Evolutionary conservation across 805 yeast genomes (phyloP), one percentile per base, ranked within the genome.

Genomic region (Metahyphopichia silvanorum): DNA sequence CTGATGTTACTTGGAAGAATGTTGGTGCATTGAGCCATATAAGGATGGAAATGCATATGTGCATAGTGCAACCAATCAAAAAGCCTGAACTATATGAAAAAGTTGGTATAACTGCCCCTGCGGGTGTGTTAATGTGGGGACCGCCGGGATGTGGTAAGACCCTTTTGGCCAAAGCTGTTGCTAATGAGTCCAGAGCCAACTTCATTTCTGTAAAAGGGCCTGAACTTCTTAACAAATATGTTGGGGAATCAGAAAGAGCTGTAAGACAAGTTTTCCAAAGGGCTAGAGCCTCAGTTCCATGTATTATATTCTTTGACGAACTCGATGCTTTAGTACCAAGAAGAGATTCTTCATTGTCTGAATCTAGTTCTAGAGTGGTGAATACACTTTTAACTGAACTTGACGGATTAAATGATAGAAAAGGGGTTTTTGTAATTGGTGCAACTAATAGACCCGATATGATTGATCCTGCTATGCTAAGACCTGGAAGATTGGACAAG

Each of bases 111-210:
- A 78, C 87, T 34, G 96, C 97, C 0, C 98, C 98, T 2, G 88
- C 96, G 0, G 98, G 98, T 36, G 98, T 93, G 1, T 63, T 93
- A 16, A 74, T 93, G 70, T 93, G 98, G 98, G 98, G 98, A 0
- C 98, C 98, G 2, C 98, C 98, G 3, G 98, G 98, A 22, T 93
- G 98, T 65, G 98, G 98, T 72, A 93, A 93, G 55, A 93, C 98
- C 0, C 68, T 93, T 31, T 67, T 93, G 18, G 98, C 98, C 1
- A 93, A 93, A 51, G 98, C 98, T 2, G 98, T 93, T 3, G 98
- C 98, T 8, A 91, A 91, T 55, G 98, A 93, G 59, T 87, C 96
- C 0, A 74, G 94, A 33, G 98, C 98, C 9, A 93, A 93, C 55
- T 93, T 93, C 59, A 93, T 93, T 23, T 85, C 96, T 8, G 88